Percentiles rank a stretch among this genome's conserved stretches.
Conservation (phyloP, 495 filamentous ascomycete species). For the Pseudomonodictys pantanalensis region DNA sequence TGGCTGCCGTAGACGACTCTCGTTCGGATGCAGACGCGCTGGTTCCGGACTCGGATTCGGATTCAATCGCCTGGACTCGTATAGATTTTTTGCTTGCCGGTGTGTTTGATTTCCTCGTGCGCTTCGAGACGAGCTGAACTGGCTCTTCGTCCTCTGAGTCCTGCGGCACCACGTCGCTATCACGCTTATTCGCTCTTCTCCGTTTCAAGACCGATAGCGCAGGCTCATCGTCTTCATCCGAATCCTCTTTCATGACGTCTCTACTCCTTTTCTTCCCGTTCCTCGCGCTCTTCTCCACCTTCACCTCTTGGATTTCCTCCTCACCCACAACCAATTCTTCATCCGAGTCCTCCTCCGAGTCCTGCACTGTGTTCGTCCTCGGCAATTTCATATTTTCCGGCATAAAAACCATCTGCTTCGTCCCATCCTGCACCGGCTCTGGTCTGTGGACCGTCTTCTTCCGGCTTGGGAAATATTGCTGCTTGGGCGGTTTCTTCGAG, state of each 20-base stretch:
- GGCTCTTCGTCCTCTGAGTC: not conserved
- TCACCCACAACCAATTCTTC: not conserved
- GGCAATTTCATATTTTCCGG: slow-evolving; percentile 22
- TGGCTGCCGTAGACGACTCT: not conserved
- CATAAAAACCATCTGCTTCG: slow-evolving; percentile 12
- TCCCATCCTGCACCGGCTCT: not conserved
- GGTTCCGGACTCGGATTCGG: not conserved
- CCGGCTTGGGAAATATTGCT: slow-evolving; percentile 14
- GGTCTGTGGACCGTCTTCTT: slow-evolving; percentile 24
- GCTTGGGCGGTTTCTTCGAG: slow-evolving; percentile 20
- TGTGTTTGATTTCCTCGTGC: not conserved
- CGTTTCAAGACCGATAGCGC: slow-evolving; percentile 1
- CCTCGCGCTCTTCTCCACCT: not conserved
- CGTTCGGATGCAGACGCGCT: not conserved
- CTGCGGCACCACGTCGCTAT: no score
- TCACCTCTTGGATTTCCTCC: no score
- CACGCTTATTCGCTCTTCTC: slow-evolving; percentile 10
- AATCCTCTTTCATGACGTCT: not conserved
- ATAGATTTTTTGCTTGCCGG: no score
- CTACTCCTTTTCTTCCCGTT: slow-evolving; percentile 18
- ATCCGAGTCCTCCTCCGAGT: slow-evolving; percentile 13
- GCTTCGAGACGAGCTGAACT: not conserved
- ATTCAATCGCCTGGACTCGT: not conserved
- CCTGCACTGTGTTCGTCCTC: no score
- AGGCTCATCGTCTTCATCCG: slow-evolving; percentile 6